These are phyloP conservation scores for Gynochthodes officinalis DNA, from an alignment of 257 asterid genomes.

Conservation along the genomic window DNA sequence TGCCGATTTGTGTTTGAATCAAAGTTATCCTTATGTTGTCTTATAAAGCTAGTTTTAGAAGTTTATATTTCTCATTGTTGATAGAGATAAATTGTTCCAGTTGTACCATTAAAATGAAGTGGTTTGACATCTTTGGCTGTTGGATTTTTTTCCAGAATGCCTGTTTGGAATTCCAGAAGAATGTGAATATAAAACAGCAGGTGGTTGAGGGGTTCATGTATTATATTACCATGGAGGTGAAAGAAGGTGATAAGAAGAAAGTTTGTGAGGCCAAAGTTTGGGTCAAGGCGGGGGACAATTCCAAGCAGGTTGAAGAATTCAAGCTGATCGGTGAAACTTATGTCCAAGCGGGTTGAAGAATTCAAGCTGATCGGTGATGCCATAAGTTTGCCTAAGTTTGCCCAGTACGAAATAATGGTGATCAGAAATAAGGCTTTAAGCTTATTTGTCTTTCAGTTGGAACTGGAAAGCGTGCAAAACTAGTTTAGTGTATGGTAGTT, in stretches of 20 bases:
- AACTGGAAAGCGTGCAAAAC: not conserved
- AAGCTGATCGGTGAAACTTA: conserved; percentile 55
- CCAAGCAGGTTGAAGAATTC: conserved; percentile 81
- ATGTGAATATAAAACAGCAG: conserved; percentile 71
- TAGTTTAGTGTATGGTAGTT: too few relatives aligned
- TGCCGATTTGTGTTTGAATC: not conserved
- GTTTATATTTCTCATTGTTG: not conserved
- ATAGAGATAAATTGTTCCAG: not conserved
- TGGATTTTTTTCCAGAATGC: conserved; percentile 46
- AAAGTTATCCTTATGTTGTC: not conserved
- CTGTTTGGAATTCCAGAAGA: conserved; percentile 63
- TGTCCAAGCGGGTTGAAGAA: too few relatives aligned
- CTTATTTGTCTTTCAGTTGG: not conserved
- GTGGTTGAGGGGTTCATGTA: conserved; percentile 74
- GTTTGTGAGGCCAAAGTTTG: conserved; percentile 86
- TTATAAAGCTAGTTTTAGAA: not conserved
- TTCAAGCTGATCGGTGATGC: too few relatives aligned
- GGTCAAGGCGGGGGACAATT: conserved; percentile 83
- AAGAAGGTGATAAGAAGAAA: conserved; percentile 59
- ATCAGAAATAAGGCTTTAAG: conserved; percentile 11
- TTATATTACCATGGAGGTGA: conserved; percentile 67
- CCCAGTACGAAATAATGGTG: not conserved
- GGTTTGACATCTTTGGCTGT: not conserved
- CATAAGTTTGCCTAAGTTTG: conserved; percentile 22
- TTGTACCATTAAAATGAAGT: not conserved